Evolutionary conservation across 2,329 filamentous ascomycete genomes (phyloP), one percentile per base, ranked within the genome.

Genomic region (Aspergillus flavus): DNA sequence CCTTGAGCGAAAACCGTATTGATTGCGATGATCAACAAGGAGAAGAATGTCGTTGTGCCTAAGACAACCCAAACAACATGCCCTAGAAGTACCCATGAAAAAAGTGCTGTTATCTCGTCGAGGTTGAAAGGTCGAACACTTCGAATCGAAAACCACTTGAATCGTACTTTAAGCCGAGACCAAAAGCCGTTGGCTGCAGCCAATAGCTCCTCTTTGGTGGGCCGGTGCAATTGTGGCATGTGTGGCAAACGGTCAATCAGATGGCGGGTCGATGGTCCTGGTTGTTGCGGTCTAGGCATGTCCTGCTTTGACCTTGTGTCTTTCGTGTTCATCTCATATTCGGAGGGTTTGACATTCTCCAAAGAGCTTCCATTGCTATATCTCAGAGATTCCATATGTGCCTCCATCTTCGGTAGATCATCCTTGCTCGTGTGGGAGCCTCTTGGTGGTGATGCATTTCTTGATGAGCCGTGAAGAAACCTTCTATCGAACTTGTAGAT

Each of bases 121-220:
- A 90, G 87, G 77, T 96, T 99, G 87, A 95, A 99, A 0, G 95
- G 95, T 43, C 95, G 86, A 76, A 91, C 92, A 75, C 94, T 97
- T 74, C 94, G 86, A 71, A 99, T 99, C 2, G 95, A 96, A 72
- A 95, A 90, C 95, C 95, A 99, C 79, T 99, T 99, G 82, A 98
- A 96, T 46, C 93, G 90, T 28, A 98, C 91, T 73, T 91, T 93
- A 52, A 97, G 79, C 56, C 95, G 87, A 66, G 96, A 90, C 89
- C 93, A 95, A 76, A 98, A 97, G 1, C 94, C 94, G 26, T 89
- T 97, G 41, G 95, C 93, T 5, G 95, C 94, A 23, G 92, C 91
- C 41, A 99, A 83, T 32, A 99, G 85, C 77, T 99, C 95, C 75
- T 97, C 94, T 75, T 96, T 97, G 9, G 90, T 94, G 6, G 95